These are phyloP conservation scores for Cadophora luteo-olivacea DNA, from an alignment of 2,329 filamentous ascomycete species.

Conservation along the genomic window DNA sequence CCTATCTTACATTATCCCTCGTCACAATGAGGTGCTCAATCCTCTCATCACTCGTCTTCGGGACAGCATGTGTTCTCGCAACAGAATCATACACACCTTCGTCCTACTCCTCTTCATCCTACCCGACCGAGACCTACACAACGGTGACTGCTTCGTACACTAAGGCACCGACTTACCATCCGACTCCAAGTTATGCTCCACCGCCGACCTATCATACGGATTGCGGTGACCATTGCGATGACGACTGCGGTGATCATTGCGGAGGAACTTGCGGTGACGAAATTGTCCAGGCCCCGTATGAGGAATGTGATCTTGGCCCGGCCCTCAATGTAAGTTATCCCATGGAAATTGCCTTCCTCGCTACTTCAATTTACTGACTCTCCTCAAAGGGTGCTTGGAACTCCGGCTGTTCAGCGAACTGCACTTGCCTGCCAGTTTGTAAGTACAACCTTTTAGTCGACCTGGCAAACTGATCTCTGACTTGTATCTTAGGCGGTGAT, in stretches of 20 bases:
- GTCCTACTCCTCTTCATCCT: not conserved
- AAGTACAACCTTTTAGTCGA: not conserved
- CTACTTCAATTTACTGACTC: not conserved
- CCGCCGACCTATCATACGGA: conserved; percentile 2
- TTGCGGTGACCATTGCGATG: conserved; percentile 18
- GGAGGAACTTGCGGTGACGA: conserved; percentile 20
- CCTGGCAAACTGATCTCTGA: not conserved
- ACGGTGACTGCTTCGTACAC: not conserved
- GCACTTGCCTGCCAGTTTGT: conserved; percentile 1
- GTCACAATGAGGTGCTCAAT: not conserved
- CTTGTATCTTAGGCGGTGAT: conserved; percentile 5
- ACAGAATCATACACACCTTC: not conserved
- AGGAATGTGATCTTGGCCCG: conserved; percentile 13
- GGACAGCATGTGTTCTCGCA: not conserved
- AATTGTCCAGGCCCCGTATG: conserved; percentile 14
- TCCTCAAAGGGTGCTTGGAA: conserved; percentile 6
- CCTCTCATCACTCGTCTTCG: not conserved
- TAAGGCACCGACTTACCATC: not conserved
- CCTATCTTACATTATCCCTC: not conserved
- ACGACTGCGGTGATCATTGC: conserved; percentile 16
- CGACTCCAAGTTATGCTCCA: not conserved
- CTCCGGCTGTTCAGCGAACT: conserved; percentile 5
- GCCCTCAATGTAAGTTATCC: conserved; percentile 2
- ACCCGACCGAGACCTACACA: not conserved
- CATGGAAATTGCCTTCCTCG: not conserved